Conservation (phyloP, 257 asterid genomes). For the Jacaranda mimosifolia region DNA sequence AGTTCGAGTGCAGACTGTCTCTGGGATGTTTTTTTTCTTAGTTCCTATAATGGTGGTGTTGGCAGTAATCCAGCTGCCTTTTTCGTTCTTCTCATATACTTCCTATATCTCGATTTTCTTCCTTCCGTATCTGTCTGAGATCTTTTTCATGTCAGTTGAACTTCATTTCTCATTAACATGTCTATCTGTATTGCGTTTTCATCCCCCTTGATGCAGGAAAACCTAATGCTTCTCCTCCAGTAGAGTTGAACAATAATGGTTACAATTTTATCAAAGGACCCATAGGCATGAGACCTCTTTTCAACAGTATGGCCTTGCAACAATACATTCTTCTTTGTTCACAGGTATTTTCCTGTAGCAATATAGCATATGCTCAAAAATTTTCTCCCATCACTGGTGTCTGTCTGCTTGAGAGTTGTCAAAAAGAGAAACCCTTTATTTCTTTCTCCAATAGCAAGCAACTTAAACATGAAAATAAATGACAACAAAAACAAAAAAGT, state of each 20-base stretch:
- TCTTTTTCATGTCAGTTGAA: slow-evolving; percentile 3
- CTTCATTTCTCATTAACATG: slow-evolving; percentile 4
- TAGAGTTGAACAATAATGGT: slow-evolving; percentile 51
- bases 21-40: slow-evolving; percentile 4
- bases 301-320: slow-evolving; percentile 80
- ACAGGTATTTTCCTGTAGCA: slow-evolving; percentile 57
- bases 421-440: neutral
- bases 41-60: neutral
- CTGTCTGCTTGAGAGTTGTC: neutral
- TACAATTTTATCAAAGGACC: slow-evolving; percentile 57
- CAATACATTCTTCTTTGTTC: slow-evolving; percentile 90
- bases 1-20: slow-evolving; percentile 23
- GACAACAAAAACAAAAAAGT: neutral
- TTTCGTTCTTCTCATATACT: neutral
- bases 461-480: too few species aligned
- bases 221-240: slow-evolving; percentile 43
- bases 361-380: slow-evolving; percentile 18
- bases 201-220: slow-evolving; percentile 46
- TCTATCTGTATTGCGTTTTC: slow-evolving; percentile 22
- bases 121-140: neutral
- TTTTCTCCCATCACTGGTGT: neutral
- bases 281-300: slow-evolving; percentile 62
- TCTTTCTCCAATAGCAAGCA: neutral
- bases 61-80: neutral
- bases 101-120: neutral